Conservation (phyloP, 2,329 filamentous ascomycete species). For the Thelonectria blattea region DNA sequence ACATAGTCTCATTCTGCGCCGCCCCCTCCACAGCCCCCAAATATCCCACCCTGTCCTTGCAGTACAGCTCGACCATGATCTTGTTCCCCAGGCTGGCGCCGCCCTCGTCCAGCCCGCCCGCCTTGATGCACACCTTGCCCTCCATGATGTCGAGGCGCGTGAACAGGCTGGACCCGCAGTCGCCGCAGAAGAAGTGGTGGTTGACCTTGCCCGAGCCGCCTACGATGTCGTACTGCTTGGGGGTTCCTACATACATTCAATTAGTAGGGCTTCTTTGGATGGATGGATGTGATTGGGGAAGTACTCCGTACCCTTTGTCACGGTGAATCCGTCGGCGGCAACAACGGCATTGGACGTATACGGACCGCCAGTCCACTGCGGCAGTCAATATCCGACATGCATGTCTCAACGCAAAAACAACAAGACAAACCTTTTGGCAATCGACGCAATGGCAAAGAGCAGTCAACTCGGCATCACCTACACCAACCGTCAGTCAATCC, state of each 20-base stretch:
- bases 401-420: too few species aligned
- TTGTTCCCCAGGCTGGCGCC: constrained; percentile 49
- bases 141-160: constrained; percentile 61
- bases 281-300: background rate
- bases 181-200: constrained; percentile 61
- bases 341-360: constrained; percentile 62
- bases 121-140: constrained; percentile 56
- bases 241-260: constrained; percentile 44
- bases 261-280: accelerated
- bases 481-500: background rate
- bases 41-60: constrained; percentile 55
- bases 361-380: constrained; percentile 56
- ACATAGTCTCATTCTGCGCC: constrained; percentile 48
- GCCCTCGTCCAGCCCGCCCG: constrained; percentile 56
- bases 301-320: constrained; percentile 53
- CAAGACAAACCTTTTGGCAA: constrained; percentile 57
- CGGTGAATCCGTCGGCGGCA: constrained; percentile 51
- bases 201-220: constrained; percentile 61
- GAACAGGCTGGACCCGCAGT: constrained; percentile 58
- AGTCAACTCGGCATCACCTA: constrained; percentile 49
- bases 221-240: constrained; percentile 53
- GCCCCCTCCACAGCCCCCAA: constrained; percentile 50
- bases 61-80: constrained; percentile 59
- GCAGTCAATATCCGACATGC: background rate
- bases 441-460: constrained; percentile 60